Base-by-base conservation (phyloP, 139 green algal genomes). In the Chlamydomonas schloesseri region DNA sequence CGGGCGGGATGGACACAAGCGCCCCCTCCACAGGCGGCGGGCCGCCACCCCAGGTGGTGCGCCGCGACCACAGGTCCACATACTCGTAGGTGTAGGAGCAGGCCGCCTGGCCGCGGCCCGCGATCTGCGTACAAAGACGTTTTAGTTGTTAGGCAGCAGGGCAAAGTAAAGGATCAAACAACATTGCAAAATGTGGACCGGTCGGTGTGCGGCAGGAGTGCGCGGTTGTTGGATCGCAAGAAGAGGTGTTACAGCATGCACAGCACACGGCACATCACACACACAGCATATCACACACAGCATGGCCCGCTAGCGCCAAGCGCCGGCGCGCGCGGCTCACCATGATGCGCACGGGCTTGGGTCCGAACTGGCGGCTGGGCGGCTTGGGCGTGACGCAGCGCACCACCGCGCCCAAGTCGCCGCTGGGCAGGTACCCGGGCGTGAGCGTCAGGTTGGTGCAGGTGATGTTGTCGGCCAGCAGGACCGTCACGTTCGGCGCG, bases 31-130 rank as follows among this genome's bases (percentile, higher is more conserved):
- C 53, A 5, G 94, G 94, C 2, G 91, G 94, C 21, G 47, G 64
- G 21, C 68, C 34, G 50, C 91, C 91, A 33, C 89, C 93, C 94
- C 94, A 97, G 0, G 94, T 96, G 47, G 80, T 93, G 24, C 50
- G 47, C 21, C 81, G 67, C 55, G 73, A 91, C 94, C 94, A 97
- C 70, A 95, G 89, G 80, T 95, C 88, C 18, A 93, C 74, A 57
- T 93, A 94, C 81, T 89, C 46, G 67, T 92, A 92, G 3, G 62
- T 64, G 13, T 62, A 58, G 24, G 13, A 55, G 79, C 55, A 36
- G 14, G 11, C 31, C 2, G 69, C 69, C 17, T 36, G 20, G 69
- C 81, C 81, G 26, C 69, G 67, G 55, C 34, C 70, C 0, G 42
- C 26, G 42, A 50, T 50, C 69, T 76, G 65, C 10, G 37, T n/a